Conservation (phyloP, 805 yeast species). For the Suhomyces xylopsoci region DNA sequence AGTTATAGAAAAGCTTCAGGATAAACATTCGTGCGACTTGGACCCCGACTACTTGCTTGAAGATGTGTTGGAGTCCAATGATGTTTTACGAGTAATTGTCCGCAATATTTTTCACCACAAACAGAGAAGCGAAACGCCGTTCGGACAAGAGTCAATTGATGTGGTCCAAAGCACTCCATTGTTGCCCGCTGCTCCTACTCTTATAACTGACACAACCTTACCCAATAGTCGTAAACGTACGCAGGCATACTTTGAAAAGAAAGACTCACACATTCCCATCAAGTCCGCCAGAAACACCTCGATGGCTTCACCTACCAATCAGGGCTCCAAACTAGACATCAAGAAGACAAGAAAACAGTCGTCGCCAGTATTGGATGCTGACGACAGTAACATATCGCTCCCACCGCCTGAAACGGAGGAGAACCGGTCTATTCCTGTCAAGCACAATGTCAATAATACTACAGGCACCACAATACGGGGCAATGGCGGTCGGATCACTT, state of each 20-base stretch:
- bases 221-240: slow-evolving; percentile 17
- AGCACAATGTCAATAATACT: not conserved
- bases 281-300: slow-evolving; percentile 9
- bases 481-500: slow-evolving; percentile 30
- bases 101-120: slow-evolving; percentile 17
- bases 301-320: not conserved
- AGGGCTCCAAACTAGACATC: slow-evolving; percentile 4
- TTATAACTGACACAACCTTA: slow-evolving; percentile 7
- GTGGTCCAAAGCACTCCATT: slow-evolving; percentile 8
- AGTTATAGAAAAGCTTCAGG: slow-evolving; percentile 62
- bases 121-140: not conserved
- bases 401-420: slow-evolving; percentile 33
- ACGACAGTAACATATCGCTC: slow-evolving; percentile 25
- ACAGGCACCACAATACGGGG: slow-evolving; percentile 1
- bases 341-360: not conserved
- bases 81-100: slow-evolving; percentile 34
- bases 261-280: slow-evolving; percentile 21
- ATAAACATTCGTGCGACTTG: slow-evolving; percentile 63
- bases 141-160: slow-evolving; percentile 3
- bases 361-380: slow-evolving; percentile 8
- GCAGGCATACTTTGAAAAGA: slow-evolving; percentile 22
- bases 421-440: slow-evolving; percentile 26
- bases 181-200: slow-evolving; percentile 23
- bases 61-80: slow-evolving; percentile 54
- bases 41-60: slow-evolving; percentile 72